phyloP scores from a whole-genome alignment of 768 basidiomycete species.

The Mycena latifolia region DNA sequence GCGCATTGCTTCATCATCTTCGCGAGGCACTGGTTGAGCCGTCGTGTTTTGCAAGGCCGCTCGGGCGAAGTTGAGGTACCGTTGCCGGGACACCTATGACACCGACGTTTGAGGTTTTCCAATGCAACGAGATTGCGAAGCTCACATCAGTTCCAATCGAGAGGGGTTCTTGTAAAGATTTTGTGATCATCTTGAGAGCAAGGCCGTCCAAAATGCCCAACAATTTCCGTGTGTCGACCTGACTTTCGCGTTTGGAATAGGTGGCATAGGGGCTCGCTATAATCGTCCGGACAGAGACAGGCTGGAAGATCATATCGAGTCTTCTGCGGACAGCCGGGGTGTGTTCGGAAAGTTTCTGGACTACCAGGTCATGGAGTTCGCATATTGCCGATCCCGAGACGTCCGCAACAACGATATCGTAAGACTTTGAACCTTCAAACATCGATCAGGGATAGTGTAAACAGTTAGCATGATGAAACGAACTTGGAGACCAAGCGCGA shows the following conservation, averaged over 20 bases:
- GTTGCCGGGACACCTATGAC: background rate
- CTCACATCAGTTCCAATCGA: background rate
- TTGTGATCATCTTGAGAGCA: constrained; percentile 7
- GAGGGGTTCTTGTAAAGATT: background rate
- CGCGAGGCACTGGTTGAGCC: too few relatives aligned
- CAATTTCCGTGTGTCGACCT: background rate
- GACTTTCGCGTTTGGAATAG: background rate
- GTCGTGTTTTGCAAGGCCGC: too few relatives aligned
- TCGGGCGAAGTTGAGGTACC: constrained; percentile 4
- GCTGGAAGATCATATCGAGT: constrained; percentile 26
- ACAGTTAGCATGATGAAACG: too few relatives aligned
- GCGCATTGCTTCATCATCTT: background rate
- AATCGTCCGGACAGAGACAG: background rate
- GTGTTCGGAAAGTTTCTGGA: constrained; percentile 15
- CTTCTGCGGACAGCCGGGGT: constrained; percentile 10
- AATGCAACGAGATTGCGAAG: background rate
- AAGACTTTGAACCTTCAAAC: constrained; percentile 18
- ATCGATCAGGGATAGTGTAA: too few relatives aligned
- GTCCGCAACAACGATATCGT: constrained; percentile 20
- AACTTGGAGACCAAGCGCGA: constrained; percentile 22
- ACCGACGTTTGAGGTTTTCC: background rate
- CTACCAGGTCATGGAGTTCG: constrained; percentile 12
- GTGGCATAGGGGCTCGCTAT: background rate
- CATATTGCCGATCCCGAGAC: constrained; percentile 7
- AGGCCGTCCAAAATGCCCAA: background rate